Percentiles rank a stretch among this genome's conserved stretches.
Conservation (phyloP, 306 rosid species). For the Cicer cuneatum region DNA sequence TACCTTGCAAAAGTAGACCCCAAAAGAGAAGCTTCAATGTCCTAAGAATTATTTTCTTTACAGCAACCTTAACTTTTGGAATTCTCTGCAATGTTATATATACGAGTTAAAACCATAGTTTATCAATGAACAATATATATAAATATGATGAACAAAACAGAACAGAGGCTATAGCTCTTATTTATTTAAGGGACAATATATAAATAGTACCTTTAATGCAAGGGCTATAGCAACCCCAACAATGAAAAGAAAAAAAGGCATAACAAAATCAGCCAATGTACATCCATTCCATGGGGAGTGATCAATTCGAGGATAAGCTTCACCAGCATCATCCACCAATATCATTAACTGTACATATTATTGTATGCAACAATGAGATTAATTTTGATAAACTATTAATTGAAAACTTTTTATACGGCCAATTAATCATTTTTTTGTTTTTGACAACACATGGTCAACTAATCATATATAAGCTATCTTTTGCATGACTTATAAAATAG, state of each 20-base stretch:
- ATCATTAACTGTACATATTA: constrained; percentile 62
- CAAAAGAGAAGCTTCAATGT: constrained; percentile 85
- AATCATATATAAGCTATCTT: no score
- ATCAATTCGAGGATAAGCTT: constrained; percentile 72
- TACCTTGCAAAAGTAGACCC: constrained; percentile 88
- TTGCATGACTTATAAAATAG: no score
- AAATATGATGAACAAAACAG: background rate
- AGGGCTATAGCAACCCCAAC: constrained; percentile 90
- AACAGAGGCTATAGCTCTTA: background rate
- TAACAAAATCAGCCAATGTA: constrained; percentile 82
- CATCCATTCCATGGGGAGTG: constrained; percentile 96
- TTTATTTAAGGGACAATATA: background rate
- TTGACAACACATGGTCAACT: no score
- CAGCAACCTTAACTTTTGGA: constrained; percentile 51
- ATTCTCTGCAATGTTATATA: constrained; percentile 55
- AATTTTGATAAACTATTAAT: no score
- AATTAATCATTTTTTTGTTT: no score
- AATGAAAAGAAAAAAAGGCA: constrained; percentile 94
- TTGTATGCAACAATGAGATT: no score
- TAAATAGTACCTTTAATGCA: constrained; percentile 68
- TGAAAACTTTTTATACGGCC: no score
- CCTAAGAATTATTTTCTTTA: constrained; percentile 62
- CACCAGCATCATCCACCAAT: constrained; percentile 86
- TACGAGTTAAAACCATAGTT: background rate
- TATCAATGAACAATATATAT: background rate